A percentile compares a stretch with the other conserved stretches of the same genome.
These are phyloP conservation scores for Aspergillus ochraceus DNA, from an alignment of 2,329 filamentous ascomycete species.

Conservation along the genomic window DNA sequence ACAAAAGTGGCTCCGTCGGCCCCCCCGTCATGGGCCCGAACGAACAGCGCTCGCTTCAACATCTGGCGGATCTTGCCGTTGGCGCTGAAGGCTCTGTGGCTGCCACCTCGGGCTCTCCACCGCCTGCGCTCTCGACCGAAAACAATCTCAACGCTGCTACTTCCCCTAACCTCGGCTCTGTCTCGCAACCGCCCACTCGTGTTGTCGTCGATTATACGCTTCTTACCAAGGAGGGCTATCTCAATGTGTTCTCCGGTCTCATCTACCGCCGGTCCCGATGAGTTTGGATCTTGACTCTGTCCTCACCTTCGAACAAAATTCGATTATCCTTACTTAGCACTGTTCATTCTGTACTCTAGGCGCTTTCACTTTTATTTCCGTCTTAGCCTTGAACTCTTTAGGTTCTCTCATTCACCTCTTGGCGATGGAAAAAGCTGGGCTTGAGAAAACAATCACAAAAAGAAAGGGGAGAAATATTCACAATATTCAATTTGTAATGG, in stretches of 20 bases:
- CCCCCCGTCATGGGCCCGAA: conserved; percentile 42
- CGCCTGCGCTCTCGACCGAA: conserved; percentile 24
- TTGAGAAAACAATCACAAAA: background rate
- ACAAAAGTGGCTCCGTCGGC: conserved; percentile 20
- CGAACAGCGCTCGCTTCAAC: conserved; percentile 46
- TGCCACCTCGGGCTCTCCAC: conserved; percentile 28
- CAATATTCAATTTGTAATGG: background rate
- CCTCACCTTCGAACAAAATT: background rate
- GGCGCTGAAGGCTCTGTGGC: conserved; percentile 41
- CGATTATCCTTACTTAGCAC: background rate
- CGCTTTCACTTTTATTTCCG: background rate
- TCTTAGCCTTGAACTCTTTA: background rate
- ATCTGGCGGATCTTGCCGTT: conserved; percentile 45
- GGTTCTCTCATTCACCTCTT: background rate
- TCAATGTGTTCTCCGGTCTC: conserved; percentile 42
- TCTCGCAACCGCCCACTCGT: conserved; percentile 29
- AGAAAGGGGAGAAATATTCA: background rate
- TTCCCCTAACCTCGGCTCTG: conserved; percentile 27
- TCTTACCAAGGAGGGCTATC: conserved; percentile 42
- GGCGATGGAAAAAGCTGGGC: background rate
- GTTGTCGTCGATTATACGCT: conserved; percentile 42
- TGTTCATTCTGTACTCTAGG: conserved; percentile 2
- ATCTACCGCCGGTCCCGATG: conserved; percentile 34
- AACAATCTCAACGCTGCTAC: conserved; percentile 25
- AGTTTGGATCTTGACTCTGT: background rate